Conservation (phyloP, 2,329 filamentous ascomycete species). For the Sporothrix mexicana region DNA sequence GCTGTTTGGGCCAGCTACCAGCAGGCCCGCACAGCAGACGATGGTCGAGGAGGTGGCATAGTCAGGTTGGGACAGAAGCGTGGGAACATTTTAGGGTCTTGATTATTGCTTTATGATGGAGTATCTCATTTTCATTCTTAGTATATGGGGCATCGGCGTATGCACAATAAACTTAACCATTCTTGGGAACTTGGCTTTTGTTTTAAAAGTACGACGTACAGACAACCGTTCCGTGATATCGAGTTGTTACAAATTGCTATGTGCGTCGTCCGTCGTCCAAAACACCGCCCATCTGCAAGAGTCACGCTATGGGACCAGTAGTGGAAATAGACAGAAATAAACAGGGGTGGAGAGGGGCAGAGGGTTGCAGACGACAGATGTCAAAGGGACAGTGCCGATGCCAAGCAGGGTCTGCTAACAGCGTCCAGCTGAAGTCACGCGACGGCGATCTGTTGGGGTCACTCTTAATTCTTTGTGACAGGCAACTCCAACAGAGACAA, state of each 20-base stretch:
- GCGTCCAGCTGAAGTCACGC: background rate
- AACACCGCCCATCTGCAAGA: slow-evolving; percentile 5
- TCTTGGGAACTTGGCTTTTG: too few relatives aligned
- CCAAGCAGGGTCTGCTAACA: background rate
- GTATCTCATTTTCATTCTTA: background rate
- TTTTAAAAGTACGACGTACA: too few relatives aligned
- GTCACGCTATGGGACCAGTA: background rate
- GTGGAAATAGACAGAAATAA: background rate
- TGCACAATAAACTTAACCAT: background rate
- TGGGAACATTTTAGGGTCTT: background rate
- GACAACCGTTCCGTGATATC: too few relatives aligned
- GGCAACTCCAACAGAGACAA: too few relatives aligned
- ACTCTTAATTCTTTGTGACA: too few relatives aligned
- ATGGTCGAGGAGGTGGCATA: slow-evolving; percentile 61
- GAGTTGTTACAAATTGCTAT: background rate
- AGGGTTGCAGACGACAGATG: background rate
- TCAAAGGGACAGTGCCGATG: background rate
- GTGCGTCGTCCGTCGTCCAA: background rate
- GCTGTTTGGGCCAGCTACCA: slow-evolving; percentile 54
- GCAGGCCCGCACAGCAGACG: slow-evolving; percentile 48
- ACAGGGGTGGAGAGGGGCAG: slow-evolving; percentile 5
- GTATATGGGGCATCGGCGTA: slow-evolving; percentile 7
- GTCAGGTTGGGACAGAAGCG: background rate
- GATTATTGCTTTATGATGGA: background rate
- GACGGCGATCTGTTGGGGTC: background rate